phyloP scores from a whole-genome alignment of 352 stramenopile species.

The Globisporangium heterothallicum region DNA sequence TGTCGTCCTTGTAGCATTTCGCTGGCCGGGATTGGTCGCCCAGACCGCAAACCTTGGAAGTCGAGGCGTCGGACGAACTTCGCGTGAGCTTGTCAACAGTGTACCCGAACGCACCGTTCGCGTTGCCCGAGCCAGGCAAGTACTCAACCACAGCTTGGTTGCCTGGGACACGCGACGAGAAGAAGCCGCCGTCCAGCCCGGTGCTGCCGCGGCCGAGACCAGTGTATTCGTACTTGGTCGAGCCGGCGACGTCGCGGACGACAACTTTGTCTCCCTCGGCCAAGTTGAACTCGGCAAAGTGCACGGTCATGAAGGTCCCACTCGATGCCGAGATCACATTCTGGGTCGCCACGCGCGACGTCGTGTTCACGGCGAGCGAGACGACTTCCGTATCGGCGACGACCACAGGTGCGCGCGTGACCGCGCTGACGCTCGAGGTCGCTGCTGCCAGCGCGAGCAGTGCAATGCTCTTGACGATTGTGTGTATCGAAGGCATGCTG shows the following conservation, averaged over 20 bases:
- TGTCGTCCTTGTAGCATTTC: slow-evolving; percentile 27
- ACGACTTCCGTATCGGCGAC: slow-evolving; percentile 22
- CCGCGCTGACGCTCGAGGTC: slow-evolving; percentile 26
- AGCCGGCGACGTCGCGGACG: slow-evolving; percentile 15
- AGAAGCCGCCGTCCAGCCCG: slow-evolving; percentile 28
- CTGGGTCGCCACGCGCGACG: slow-evolving; percentile 2
- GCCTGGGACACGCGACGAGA: slow-evolving; percentile 17
- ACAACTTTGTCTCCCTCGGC: slow-evolving; percentile 22
- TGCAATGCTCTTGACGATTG: slow-evolving; percentile 17
- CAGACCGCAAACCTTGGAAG: slow-evolving; percentile 22
- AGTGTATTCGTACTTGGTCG: slow-evolving; percentile 20
- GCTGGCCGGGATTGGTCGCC: slow-evolving; percentile 21
- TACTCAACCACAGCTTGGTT: slow-evolving; percentile 24
- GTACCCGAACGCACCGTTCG: slow-evolving; percentile 19
- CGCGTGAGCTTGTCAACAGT: slow-evolving; percentile 27
- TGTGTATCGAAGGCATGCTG: slow-evolving; percentile 7
- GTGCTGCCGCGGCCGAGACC: slow-evolving; percentile 24
- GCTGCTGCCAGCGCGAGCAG: slow-evolving; percentile 17
- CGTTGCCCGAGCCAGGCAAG: slow-evolving; percentile 6
- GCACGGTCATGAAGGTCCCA: slow-evolving; percentile 13
- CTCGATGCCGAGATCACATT: neutral
- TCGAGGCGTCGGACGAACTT: slow-evolving; percentile 13
- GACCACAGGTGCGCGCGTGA: slow-evolving; percentile 22
- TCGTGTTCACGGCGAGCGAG: slow-evolving; percentile 9
- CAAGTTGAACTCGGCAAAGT: slow-evolving; percentile 34